Base-by-base conservation (phyloP, 495 filamentous ascomycete genomes). In the Xylaria curta region DNA sequence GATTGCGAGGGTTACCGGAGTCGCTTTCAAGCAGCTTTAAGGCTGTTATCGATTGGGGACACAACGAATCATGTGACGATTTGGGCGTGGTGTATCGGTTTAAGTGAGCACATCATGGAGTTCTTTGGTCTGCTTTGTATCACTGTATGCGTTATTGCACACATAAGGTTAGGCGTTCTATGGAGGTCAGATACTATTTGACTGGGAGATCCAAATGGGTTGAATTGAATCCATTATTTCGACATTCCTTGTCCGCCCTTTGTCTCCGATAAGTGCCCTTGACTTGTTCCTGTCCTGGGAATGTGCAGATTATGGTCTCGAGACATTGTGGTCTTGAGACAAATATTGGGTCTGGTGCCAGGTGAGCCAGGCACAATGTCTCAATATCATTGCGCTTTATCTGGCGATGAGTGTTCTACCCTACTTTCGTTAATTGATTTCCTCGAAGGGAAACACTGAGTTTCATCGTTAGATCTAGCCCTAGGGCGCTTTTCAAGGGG, bases 131-230 rank as follows among this genome's bases (percentile, higher is more conserved):
- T 71, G 74, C 68, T 69, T 75, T 72, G 68, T 72, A 66, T 68
- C 62, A 70, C 68, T 74, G 54, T 60, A 64, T 73, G 58, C 69
- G 69, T 28, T 69, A 70, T 69, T 75, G 66, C 61, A 76, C 73
- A 78, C 75, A 74, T 75, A 69, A 73, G 75, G 72, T 42, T 47
- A 70, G 75, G 76, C 76, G 75, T 76, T 73, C 67, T 59, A 44
- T 75, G 73, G 75, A 68, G 76, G 69, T 36, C 58, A 67, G 44
- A 68, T 72, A 70, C 63, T 53, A 68, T 44, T 70, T 47, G 62
- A 44, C 61, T 60, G 58, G 31, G 24, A 21, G 1, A 28, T 15
- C n/a, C 19, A 68, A 13, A 47, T 63, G 72, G 73, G 61, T 59
- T 58, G 61, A 76, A 64, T 63, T 42, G 59, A 68, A 66, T 72